phyloP scores from a whole-genome alignment of 805 yeast genomes.

The Candida jianshihensis region DNA sequence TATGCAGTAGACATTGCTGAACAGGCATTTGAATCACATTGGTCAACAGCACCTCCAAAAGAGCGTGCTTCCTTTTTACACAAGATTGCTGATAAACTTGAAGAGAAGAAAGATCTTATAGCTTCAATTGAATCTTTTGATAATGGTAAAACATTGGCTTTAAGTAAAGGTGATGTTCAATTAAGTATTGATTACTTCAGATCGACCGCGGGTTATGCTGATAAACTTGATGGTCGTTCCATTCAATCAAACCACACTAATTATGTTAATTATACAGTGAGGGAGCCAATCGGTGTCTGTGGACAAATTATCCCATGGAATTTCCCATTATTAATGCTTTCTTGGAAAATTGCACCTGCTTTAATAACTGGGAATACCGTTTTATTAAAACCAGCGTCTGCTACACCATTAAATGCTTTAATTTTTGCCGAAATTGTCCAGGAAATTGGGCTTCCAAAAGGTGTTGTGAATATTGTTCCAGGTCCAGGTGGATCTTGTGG shows the following conservation, averaged over 20 bases:
- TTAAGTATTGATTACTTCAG: constrained; percentile 58
- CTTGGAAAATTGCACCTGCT: constrained; percentile 79
- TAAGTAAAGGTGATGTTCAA: constrained; percentile 64
- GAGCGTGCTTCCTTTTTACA: constrained; percentile 43
- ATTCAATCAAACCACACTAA: constrained; percentile 51
- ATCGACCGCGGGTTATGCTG: constrained; percentile 70
- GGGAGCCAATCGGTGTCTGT: constrained; percentile 76
- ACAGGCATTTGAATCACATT: constrained; percentile 48
- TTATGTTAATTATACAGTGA: constrained; percentile 58
- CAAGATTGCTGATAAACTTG: constrained; percentile 65
- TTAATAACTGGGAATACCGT: constrained; percentile 70
- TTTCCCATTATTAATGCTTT: constrained; percentile 72
- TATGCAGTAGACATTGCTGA: constrained; percentile 63
- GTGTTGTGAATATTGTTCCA: constrained; percentile 67
- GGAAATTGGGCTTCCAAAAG: constrained; percentile 68
- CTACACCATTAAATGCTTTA: constrained; percentile 69
- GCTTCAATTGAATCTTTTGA: constrained; percentile 68
- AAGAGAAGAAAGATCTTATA: constrained; percentile 53
- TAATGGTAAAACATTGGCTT: constrained; percentile 67
- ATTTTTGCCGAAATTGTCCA: constrained; percentile 53
- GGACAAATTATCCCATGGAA: constrained; percentile 86
- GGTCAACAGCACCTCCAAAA: constrained; percentile 57
- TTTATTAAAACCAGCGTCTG: constrained; percentile 69
- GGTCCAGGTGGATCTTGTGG: constrained; percentile 74
- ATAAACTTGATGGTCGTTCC: constrained; percentile 58